A percentile compares a stretch with the other conserved stretches of the same genome.
Evolutionary conservation across 441 rosid genomes (phyloP).

Genomic region (Brassica balearica): DNA sequence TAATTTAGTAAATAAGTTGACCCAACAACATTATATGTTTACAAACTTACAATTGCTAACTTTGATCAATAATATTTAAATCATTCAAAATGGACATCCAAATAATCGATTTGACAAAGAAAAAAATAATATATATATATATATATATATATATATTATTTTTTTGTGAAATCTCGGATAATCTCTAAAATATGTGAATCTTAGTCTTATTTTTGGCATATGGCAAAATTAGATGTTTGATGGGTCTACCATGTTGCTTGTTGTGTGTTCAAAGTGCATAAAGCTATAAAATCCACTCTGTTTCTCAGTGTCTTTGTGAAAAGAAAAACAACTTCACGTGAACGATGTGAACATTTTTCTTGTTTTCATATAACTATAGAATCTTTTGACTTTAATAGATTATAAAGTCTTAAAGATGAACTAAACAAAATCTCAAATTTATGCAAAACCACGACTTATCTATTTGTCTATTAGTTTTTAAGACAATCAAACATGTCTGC

Average conservation of each 20-base stretch:
- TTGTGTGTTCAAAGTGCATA: slow-evolving; percentile 43
- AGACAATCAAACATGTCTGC: slow-evolving; percentile 12
- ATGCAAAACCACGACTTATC: slow-evolving; percentile 18
- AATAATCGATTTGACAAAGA: slow-evolving; percentile 13
- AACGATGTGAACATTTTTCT: slow-evolving; percentile 39
- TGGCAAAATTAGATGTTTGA: slow-evolving; percentile 31
- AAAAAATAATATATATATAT: not conserved
- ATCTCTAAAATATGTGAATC: slow-evolving; percentile 14
- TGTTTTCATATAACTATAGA: slow-evolving; percentile 31
- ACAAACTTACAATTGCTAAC: not conserved
- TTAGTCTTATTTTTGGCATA: not conserved
- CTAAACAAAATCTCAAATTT: slow-evolving; percentile 12
- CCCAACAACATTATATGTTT: not conserved
- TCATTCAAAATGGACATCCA: not conserved
- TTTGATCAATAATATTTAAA: not conserved
- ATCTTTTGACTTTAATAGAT: slow-evolving; percentile 22
- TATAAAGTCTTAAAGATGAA: slow-evolving; percentile 2
- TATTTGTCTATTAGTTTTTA: slow-evolving; percentile 5
- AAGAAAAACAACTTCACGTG: slow-evolving; percentile 39
- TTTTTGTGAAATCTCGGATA: slow-evolving; percentile 8
- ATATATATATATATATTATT: not conserved
- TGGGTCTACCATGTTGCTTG: slow-evolving; percentile 49
- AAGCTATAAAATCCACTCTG: slow-evolving; percentile 46
- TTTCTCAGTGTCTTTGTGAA: slow-evolving; percentile 47
- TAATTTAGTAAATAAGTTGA: not conserved